A percentile compares a stretch with the other conserved stretches of the same genome.
These are phyloP conservation scores for Daldinia childiae DNA, from an alignment of 495 filamentous ascomycete genomes.

Conservation along the genomic window DNA sequence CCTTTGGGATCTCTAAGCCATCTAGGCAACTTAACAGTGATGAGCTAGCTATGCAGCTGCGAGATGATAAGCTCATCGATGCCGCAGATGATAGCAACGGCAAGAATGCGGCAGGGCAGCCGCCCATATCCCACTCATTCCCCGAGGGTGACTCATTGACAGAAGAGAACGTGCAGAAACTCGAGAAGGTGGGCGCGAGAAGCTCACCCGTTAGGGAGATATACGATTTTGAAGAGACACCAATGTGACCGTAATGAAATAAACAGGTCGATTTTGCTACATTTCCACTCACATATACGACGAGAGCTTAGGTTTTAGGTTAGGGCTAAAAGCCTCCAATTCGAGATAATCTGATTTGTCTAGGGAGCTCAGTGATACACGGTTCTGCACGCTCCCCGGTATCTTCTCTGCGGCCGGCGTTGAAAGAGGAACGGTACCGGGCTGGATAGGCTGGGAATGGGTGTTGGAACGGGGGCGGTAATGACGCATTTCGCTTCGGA, in stretches of 20 bases:
- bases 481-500: background rate
- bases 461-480: background rate
- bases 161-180: constrained; percentile 49
- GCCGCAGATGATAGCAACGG: constrained; percentile 39
- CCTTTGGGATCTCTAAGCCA: constrained; percentile 38
- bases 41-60: constrained; percentile 45
- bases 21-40: constrained; percentile 37
- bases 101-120: constrained; percentile 17
- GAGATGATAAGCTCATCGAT: constrained; percentile 53
- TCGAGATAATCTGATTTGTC: background rate
- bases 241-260: constrained; percentile 1
- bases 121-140: constrained; percentile 20
- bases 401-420: background rate
- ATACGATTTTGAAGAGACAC: constrained; percentile 2
- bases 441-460: background rate
- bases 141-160: constrained; percentile 46
- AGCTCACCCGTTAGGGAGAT: constrained; percentile 12
- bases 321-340: background rate
- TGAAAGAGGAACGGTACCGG: background rate
- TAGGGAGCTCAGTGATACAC: background rate
- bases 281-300: background rate
- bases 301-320: background rate
- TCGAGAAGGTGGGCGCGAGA: constrained; percentile 41
- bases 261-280: constrained; percentile 2
- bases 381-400: background rate